These are phyloP conservation scores for Aspergillus quadrilineatus DNA, from an alignment of 2,329 filamentous ascomycete species.

Conservation along the genomic window DNA sequence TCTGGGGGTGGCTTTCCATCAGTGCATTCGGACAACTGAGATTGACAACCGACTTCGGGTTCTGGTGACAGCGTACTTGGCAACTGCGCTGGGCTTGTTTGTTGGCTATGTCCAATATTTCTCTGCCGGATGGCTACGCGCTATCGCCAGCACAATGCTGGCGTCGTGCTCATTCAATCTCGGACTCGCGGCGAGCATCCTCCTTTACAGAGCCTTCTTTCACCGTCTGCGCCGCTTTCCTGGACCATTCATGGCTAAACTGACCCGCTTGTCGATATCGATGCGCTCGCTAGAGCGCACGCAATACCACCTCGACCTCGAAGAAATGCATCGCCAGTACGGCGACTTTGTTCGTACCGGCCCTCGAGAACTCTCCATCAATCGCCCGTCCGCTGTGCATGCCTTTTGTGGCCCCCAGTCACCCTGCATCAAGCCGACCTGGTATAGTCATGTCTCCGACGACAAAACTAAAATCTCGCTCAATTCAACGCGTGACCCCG, in stretches of 20 bases:
- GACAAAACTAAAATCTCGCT: conserved; percentile 13
- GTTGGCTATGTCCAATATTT: neutral
- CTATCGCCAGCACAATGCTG: neutral
- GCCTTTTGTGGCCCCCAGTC: conserved; percentile 15
- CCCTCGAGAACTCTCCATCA: conserved; percentile 23
- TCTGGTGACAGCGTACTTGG: neutral
- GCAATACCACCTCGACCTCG: conserved; percentile 32
- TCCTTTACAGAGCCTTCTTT: conserved; percentile 20
- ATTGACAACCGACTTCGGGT: conserved; percentile 5
- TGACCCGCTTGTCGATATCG: conserved; percentile 30
- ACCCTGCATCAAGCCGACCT: conserved; percentile 15
- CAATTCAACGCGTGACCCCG: conserved; percentile 12
- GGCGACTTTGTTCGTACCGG: conserved; percentile 33
- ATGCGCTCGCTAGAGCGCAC: conserved; percentile 23
- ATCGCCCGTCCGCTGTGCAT: conserved; percentile 15
- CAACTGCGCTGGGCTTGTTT: neutral
- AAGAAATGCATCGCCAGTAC: conserved; percentile 32
- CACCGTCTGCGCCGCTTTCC: conserved; percentile 22
- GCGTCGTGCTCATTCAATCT: neutral
- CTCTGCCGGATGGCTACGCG: neutral
- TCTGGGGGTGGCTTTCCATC: neutral
- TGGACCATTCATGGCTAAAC: conserved; percentile 14
- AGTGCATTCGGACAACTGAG: neutral
- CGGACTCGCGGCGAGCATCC: conserved; percentile 1
- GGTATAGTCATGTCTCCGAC: conserved; percentile 19